A percentile compares a stretch with the other conserved stretches of the same genome.
Evolutionary conservation across 257 asterid genomes (phyloP).

Genomic region (Avicennia marina): DNA sequence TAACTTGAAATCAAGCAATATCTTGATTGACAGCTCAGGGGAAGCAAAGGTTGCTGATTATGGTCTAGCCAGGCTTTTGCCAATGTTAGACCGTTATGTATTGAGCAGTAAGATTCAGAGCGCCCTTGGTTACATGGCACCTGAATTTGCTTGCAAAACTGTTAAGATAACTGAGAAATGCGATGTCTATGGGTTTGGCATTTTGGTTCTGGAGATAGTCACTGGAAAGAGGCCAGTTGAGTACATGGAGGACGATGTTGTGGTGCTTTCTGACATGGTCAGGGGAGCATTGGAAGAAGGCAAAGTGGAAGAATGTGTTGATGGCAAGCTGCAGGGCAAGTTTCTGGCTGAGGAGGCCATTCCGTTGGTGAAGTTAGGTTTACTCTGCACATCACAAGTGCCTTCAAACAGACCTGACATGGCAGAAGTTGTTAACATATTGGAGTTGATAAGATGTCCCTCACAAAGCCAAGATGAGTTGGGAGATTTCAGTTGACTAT

Average conservation of each 20-base stretch:
- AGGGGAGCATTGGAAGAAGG: slow-evolving; percentile 83
- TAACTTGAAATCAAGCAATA: slow-evolving; percentile 76
- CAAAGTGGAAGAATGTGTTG: slow-evolving; percentile 64
- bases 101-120: slow-evolving; percentile 85
- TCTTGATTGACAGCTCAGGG: slow-evolving; percentile 51
- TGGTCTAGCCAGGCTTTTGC: slow-evolving; percentile 65
- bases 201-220: slow-evolving; percentile 60
- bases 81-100: slow-evolving; percentile 77
- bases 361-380: slow-evolving; percentile 67
- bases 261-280: slow-evolving; percentile 77
- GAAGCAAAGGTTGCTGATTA: slow-evolving; percentile 74
- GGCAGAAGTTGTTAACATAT: slow-evolving; percentile 76
- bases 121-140: slow-evolving; percentile 92
- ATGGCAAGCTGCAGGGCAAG: slow-evolving; percentile 55
- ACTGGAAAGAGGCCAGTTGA: slow-evolving; percentile 81
- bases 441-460: slow-evolving; percentile 78
- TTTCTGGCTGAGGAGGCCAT: slow-evolving; percentile 69
- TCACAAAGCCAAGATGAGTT: slow-evolving; percentile 50
- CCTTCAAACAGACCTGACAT: slow-evolving; percentile 83
- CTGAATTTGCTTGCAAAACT: slow-evolving; percentile 78
- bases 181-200: slow-evolving; percentile 81
- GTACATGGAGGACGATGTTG: slow-evolving; percentile 88
- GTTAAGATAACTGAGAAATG: slow-evolving; percentile 82
- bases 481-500: slow-evolving; percentile 20
- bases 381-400: slow-evolving; percentile 79